phyloP scores from a whole-genome alignment of 768 basidiomycete genomes.

The Lactarius indigo region DNA sequence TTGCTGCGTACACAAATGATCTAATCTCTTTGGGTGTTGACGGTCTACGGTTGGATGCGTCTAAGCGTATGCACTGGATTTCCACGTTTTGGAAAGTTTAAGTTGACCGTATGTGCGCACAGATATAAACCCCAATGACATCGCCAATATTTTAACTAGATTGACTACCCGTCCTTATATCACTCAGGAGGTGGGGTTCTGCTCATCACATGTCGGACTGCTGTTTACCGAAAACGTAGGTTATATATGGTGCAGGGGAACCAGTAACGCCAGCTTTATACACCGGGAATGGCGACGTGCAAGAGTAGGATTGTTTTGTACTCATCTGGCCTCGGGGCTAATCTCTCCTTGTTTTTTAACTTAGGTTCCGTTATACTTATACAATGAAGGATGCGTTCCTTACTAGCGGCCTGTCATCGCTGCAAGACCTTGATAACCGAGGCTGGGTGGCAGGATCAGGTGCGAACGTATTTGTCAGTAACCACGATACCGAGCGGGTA shows the following conservation, averaged over 20 bases:
- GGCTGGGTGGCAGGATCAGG: conserved; percentile 53
- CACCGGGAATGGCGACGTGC: conserved; percentile 54
- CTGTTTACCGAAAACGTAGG: conserved; percentile 4
- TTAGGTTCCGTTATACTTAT: conserved; percentile 55
- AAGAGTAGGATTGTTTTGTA: conserved; percentile 42
- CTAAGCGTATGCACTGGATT: conserved; percentile 46
- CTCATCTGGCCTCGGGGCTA: not conserved
- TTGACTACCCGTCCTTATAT: conserved; percentile 48
- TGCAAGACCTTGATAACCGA: conserved; percentile 49
- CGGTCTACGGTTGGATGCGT: conserved; percentile 60
- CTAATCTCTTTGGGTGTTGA: conserved; percentile 59
- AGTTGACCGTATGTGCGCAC: not conserved
- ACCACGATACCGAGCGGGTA: conserved; percentile 67
- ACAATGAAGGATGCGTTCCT: conserved; percentile 51
- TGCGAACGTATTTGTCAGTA: conserved; percentile 65
- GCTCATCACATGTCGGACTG: not conserved
- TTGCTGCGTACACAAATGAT: conserved; percentile 59
- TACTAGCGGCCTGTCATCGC: conserved; percentile 45
- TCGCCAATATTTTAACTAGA: conserved; percentile 49
- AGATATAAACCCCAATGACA: conserved; percentile 55
- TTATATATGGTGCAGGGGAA: conserved; percentile 46
- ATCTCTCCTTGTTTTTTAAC: not conserved
- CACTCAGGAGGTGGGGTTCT: conserved; percentile 50
- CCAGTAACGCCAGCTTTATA: conserved; percentile 56
- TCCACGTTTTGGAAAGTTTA: not conserved